These are phyloP conservation scores for Aulographum hederae DNA, from an alignment of 2,329 filamentous ascomycete genomes.

Conservation along the genomic window DNA sequence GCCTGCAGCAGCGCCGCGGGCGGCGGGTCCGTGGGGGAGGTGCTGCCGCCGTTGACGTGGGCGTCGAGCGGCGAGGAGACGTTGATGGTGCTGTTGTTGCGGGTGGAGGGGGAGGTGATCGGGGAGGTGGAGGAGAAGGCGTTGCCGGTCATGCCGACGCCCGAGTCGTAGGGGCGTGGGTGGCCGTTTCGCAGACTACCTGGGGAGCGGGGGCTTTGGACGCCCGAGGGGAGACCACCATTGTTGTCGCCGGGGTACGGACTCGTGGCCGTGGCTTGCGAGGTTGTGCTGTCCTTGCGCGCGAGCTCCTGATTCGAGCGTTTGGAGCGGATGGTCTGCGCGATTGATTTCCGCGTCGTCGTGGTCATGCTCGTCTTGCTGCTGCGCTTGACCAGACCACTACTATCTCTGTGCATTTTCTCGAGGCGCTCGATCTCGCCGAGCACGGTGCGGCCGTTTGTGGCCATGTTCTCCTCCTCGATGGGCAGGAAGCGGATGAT, in stretches of 20 bases:
- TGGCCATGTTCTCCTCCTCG: slow-evolving; percentile 53
- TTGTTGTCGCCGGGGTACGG: no score
- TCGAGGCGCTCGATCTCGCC: slow-evolving; percentile 46
- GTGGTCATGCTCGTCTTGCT: background rate
- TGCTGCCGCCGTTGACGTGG: background rate
- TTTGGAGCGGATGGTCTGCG: background rate
- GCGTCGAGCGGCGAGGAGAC: background rate
- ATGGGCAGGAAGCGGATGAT: slow-evolving; percentile 55
- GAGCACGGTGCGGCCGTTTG: slow-evolving; percentile 49
- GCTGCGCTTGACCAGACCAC: no score
- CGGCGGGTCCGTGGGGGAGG: background rate
- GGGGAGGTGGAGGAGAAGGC: background rate
- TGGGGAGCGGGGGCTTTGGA: background rate
- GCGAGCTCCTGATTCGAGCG: background rate
- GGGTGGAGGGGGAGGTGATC: no score
- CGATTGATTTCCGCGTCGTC: background rate
- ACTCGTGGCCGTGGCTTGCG: background rate
- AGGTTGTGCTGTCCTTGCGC: no score
- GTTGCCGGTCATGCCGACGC: background rate
- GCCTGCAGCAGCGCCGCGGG: no score
- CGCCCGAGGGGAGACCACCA: no score
- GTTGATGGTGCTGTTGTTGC: background rate
- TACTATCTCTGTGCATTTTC: background rate
- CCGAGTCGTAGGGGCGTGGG: no score
- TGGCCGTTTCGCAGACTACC: no score